Evolutionary conservation across 371 early-diverging fungal genomes (phyloP), one percentile per base, ranked within the genome.

Genomic region (Syncephalastrum contaminatum): DNA sequence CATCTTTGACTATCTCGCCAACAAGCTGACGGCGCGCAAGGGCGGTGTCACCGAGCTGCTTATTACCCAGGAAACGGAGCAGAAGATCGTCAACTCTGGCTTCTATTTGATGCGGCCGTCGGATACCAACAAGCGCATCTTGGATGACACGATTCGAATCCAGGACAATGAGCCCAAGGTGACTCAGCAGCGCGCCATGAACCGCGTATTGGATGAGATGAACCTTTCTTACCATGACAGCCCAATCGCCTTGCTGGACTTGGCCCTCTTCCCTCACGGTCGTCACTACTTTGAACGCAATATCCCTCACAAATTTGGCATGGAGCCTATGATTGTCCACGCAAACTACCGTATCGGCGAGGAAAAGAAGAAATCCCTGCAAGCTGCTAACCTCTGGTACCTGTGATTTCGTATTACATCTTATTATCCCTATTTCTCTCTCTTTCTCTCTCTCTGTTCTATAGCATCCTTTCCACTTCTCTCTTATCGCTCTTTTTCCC

Each of bases 171-270:
- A 67, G 24, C 70, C 72, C 10, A 39, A 70, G 30, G 73, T 75
- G 19, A 78, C 79, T n/a, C 79, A 78, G 42, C 79, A 78, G 53
- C 56, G 66, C 7, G 79, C 79, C n/a, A 75, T 78, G 56, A 78
- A 75, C 36, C 63, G 71, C 25, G 64, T 75, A 0, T 30, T 78
- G 22, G 67, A 73, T 40, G 72, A 75, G 13, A 54, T 75, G 54
- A 63, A 78, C 45, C 60, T 72, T 3, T 64, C 60, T 14, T 75
- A 71, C 44, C 75, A 69, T 13, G 63, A 62, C 19, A 75, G 75
- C 36, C 52, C 53, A 0, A 60, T 78, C 19, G 79, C 63, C 0
- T 43, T 75, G 4, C 46, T 78, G 50, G 79, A 78, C 51, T 42
- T 78, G 6, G 47, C 61, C 42, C 48, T 75, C 5, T 78, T 78